Conservation (phyloP, 2,329 filamentous ascomycete genomes). For the Aspergillus melleus region DNA sequence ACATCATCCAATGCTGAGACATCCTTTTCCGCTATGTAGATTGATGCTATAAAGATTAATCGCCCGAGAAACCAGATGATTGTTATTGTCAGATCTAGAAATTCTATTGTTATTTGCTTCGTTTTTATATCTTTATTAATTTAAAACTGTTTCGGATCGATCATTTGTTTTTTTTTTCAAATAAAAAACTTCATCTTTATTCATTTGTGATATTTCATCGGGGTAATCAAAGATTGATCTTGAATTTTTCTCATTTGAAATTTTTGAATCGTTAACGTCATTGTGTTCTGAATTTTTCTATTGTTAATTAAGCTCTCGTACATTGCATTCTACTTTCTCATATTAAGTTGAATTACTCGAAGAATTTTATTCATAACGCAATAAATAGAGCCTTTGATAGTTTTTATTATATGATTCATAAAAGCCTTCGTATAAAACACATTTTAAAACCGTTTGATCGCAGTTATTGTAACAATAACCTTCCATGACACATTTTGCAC, state of each 20-base stretch:
- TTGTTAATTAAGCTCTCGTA: slow-evolving; percentile 21
- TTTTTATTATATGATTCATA: slow-evolving; percentile 23
- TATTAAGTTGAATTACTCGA: slow-evolving; percentile 19
- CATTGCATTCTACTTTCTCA: slow-evolving; percentile 20
- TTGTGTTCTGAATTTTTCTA: slow-evolving; percentile 9
- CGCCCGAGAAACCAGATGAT: slow-evolving; percentile 21
- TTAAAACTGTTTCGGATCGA: slow-evolving; percentile 27
- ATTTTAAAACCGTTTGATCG: slow-evolving; percentile 18
- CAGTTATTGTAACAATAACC: slow-evolving; percentile 18
- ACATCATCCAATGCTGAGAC: slow-evolving; percentile 13
- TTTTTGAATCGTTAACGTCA: slow-evolving; percentile 20
- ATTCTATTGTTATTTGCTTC: slow-evolving; percentile 23
- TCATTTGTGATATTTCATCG: slow-evolving; percentile 23
- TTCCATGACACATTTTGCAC: slow-evolving; percentile 14
- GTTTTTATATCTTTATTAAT: slow-evolving; percentile 26
- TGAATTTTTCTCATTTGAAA: slow-evolving; percentile 18
- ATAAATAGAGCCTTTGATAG: slow-evolving; percentile 20
- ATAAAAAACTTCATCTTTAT: slow-evolving; percentile 21
- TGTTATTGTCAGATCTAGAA: slow-evolving; percentile 23
- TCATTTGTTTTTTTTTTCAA: slow-evolving; percentile 23
- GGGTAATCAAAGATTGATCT: slow-evolving; percentile 19
- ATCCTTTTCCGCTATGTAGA: slow-evolving; percentile 24
- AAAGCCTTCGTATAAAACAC: slow-evolving; percentile 15
- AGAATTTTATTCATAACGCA: slow-evolving; percentile 20
- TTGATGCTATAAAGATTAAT: slow-evolving; percentile 25